phyloP scores from a whole-genome alignment of 1,284 basidiomycete species.

The Papiliotrema terrestris region DNA sequence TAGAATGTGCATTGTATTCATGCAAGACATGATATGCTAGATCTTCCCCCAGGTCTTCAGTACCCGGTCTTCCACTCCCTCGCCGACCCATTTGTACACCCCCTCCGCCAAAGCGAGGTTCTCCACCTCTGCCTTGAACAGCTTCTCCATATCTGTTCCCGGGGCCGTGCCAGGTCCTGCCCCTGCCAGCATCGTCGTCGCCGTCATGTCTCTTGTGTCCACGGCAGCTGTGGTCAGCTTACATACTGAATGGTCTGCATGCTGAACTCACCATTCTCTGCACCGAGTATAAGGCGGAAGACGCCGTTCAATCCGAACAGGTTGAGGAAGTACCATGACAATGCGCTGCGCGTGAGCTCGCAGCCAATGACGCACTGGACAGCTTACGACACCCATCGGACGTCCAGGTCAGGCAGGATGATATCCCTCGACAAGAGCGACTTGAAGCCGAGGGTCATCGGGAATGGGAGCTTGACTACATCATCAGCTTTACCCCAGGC shows the following conservation, averaged over 20 bases:
- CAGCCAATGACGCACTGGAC: no score
- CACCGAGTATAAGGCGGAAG: slow-evolving; percentile 88
- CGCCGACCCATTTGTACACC: slow-evolving; percentile 73
- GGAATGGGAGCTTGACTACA: slow-evolving; percentile 95
- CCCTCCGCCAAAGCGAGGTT: slow-evolving; percentile 89
- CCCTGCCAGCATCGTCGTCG: slow-evolving; percentile 64
- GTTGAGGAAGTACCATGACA: slow-evolving; percentile 99
- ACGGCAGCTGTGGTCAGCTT: slow-evolving; percentile 60
- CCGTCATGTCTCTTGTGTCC: slow-evolving; percentile 67
- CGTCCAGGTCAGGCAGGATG: slow-evolving; percentile 94
- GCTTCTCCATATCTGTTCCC: slow-evolving; percentile 74
- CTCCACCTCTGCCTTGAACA: slow-evolving; percentile 88
- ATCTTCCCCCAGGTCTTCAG: slow-evolving; percentile 67
- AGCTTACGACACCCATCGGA: slow-evolving; percentile 84
- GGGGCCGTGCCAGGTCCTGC: slow-evolving; percentile 53
- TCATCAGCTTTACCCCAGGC: not conserved
- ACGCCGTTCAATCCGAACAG: slow-evolving; percentile 96
- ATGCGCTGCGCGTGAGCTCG: slow-evolving; percentile 53
- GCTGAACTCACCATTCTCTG: slow-evolving; percentile 71
- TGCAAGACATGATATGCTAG: not conserved
- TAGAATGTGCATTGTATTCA: not conserved
- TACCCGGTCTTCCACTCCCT: slow-evolving; percentile 73
- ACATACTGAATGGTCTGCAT: not conserved
- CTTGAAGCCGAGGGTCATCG: slow-evolving; percentile 94
- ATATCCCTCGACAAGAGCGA: slow-evolving; percentile 98